Evolutionary conservation across 192 early-diverging fungal genomes (phyloP).

Genomic region (Geranomyces michiganensis): DNA sequence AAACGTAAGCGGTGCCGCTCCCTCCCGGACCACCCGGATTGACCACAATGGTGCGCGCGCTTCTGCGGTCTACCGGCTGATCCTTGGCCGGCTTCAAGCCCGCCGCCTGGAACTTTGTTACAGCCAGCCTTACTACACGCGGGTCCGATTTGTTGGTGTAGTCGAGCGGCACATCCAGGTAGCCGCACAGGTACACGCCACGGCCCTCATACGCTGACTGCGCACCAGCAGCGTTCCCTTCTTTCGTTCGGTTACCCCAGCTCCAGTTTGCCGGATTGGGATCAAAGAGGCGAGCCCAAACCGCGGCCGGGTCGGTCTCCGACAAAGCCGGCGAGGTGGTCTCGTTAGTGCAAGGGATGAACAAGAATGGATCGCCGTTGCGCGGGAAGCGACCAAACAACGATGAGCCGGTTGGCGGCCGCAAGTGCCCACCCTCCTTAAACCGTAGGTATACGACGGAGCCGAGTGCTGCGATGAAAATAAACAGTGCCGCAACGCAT

Average conservation of each 20-base stretch:
- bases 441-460: no score
- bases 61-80: not conserved
- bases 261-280: slow-evolving; percentile 7
- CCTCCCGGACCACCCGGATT: slow-evolving; percentile 50
- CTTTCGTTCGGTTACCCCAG: not conserved
- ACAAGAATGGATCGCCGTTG: not conserved
- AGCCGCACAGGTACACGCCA: slow-evolving; percentile 8
- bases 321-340: not conserved
- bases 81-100: not conserved
- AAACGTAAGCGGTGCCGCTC: slow-evolving; percentile 31
- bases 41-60: slow-evolving; percentile 26
- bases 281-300: not conserved
- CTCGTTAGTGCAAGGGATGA: slow-evolving; percentile 10
- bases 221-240: no score
- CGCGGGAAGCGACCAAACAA: slow-evolving; percentile 1
- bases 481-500: no score
- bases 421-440: no score
- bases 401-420: not conserved
- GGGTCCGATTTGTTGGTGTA: not conserved
- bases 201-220: not conserved
- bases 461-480: no score
- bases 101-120: not conserved
- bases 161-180: slow-evolving; percentile 10
- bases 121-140: not conserved
- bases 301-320: not conserved